phyloP scores from a whole-genome alignment of 2,329 filamentous ascomycete species.

The Akanthomyces muscarius region DNA sequence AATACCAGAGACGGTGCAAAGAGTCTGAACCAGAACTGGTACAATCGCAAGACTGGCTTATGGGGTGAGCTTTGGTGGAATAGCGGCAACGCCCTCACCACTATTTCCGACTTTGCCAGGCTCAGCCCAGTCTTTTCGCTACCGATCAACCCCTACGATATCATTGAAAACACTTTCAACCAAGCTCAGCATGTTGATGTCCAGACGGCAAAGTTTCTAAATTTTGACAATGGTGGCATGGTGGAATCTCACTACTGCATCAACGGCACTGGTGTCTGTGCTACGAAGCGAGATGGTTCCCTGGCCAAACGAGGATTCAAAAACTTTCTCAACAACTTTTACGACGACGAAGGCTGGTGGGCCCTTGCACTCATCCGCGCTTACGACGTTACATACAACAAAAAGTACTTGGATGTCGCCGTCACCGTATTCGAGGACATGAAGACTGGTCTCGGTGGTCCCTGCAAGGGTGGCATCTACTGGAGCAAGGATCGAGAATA shows the following conservation, averaged over 20 bases:
- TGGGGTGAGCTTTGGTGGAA: constrained; percentile 73
- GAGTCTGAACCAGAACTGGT: constrained; percentile 55
- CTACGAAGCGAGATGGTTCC: constrained; percentile 24
- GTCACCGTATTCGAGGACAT: constrained; percentile 54
- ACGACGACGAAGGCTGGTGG: constrained; percentile 64
- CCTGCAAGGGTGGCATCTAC: constrained; percentile 52
- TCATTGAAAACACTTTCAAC: constrained; percentile 43
- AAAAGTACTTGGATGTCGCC: constrained; percentile 51
- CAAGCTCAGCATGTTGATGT: constrained; percentile 40
- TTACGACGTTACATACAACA: constrained; percentile 50
- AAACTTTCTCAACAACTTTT: constrained; percentile 49
- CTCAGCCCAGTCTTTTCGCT: constrained; percentile 33
- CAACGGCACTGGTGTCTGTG: constrained; percentile 19
- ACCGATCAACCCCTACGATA: constrained; percentile 35
- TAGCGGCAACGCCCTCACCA: constrained; percentile 62
- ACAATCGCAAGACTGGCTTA: constrained; percentile 55
- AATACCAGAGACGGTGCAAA: constrained; percentile 33
- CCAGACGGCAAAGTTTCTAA: constrained; percentile 37
- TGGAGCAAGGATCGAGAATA: constrained; percentile 51
- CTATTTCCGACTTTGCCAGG: constrained; percentile 51
- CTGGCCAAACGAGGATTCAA: constrained; percentile 33
- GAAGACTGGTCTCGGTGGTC: constrained; percentile 42
- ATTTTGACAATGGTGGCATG: constrained; percentile 29
- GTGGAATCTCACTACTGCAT: constrained; percentile 37
- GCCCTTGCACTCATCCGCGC: constrained; percentile 54